These are phyloP conservation scores for Leptodermis oblonga DNA, from an alignment of 257 asterid species.

Conservation along the genomic window DNA sequence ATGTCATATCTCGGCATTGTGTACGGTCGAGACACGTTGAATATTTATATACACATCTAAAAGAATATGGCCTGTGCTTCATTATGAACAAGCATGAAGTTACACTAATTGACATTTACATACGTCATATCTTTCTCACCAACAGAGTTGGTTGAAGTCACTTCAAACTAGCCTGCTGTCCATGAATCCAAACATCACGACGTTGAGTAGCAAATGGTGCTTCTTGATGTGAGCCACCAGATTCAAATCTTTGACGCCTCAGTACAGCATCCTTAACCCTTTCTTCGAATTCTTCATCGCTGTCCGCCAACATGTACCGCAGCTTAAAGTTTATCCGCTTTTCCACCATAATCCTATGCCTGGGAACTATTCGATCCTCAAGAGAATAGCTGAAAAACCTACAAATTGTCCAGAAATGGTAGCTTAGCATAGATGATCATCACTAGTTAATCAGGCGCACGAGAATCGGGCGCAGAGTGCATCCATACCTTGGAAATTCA, in stretches of 20 bases:
- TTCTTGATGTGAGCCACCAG: slow-evolving; percentile 34
- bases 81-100: background rate
- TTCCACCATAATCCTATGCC: slow-evolving; percentile 70
- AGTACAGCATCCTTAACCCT: slow-evolving; percentile 57
- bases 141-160: background rate
- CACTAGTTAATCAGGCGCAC: background rate
- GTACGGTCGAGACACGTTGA: too few relatives aligned
- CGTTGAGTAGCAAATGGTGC: slow-evolving; percentile 15
- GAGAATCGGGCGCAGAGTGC: too few relatives aligned
- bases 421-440: background rate
- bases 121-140: background rate
- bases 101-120: background rate
- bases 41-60: slow-evolving; percentile 1
- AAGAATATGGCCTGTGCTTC: background rate
- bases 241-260: slow-evolving; percentile 66
- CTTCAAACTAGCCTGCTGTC: background rate
- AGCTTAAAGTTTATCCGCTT: slow-evolving; percentile 75
- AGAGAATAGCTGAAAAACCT: slow-evolving; percentile 98
- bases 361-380: slow-evolving; percentile 68
- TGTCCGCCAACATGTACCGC: slow-evolving; percentile 61
- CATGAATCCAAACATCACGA: slow-evolving; percentile 6
- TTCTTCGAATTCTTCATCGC: slow-evolving; percentile 64
- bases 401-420: slow-evolving; percentile 8
- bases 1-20: too few relatives aligned
- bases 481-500: slow-evolving; percentile 84